Conservation (phyloP, 1,139 yeast genomes). For the Saccharomyces pastorianus region DNA sequence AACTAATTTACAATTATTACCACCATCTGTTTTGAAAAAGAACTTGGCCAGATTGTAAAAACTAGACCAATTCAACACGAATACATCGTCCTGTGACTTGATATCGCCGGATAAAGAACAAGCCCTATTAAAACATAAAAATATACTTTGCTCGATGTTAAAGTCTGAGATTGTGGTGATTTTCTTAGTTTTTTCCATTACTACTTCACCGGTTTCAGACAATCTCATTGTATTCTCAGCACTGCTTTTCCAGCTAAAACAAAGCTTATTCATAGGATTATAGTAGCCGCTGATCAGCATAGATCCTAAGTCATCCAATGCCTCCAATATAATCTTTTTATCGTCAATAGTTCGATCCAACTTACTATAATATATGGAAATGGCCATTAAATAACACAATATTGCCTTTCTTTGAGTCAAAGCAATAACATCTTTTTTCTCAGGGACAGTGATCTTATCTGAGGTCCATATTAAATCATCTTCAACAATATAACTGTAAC, state of each 20-base stretch:
- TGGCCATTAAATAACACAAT: constrained; percentile 69
- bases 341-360: constrained; percentile 9
- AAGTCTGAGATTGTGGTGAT: constrained; percentile 18
- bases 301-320: constrained; percentile 26
- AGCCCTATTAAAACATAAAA: constrained; percentile 38
- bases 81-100: background rate
- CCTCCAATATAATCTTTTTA: constrained; percentile 26
- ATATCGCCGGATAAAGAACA: constrained; percentile 33
- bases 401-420: constrained; percentile 61
- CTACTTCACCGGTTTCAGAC: constrained; percentile 25
- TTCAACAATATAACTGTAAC: constrained; percentile 72
- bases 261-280: constrained; percentile 53
- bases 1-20: constrained; percentile 28
- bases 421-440: constrained; percentile 56
- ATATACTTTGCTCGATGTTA: constrained; percentile 27
- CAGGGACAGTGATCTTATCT: constrained; percentile 63
- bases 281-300: constrained; percentile 27
- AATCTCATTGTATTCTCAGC: constrained; percentile 18
- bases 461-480: constrained; percentile 89
- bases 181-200: constrained; percentile 22
- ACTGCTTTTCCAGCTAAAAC: constrained; percentile 23
- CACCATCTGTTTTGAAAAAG: constrained; percentile 40
- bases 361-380: constrained; percentile 24
- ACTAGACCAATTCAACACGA: constrained; percentile 48
- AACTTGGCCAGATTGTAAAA: constrained; percentile 55